These are phyloP conservation scores for Botrytis elliptica DNA, from an alignment of 2,329 filamentous ascomycete genomes.

Conservation along the genomic window DNA sequence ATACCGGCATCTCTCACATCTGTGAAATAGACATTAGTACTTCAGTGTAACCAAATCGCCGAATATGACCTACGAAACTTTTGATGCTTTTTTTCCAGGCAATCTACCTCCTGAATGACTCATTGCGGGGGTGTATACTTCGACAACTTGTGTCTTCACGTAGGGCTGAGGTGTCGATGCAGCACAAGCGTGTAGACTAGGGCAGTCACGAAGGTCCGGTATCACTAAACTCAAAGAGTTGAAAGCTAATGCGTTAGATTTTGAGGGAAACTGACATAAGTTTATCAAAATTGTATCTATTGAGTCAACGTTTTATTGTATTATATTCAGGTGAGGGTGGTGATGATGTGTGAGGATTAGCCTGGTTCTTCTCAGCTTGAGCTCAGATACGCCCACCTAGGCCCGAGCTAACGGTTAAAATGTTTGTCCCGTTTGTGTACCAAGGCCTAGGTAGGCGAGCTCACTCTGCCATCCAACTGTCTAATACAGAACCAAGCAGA, in stretches of 20 bases:
- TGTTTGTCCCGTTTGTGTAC: not conserved
- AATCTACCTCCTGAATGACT: not conserved
- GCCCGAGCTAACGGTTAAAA: not conserved
- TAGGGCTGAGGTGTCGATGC: not conserved
- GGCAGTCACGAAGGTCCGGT: not conserved
- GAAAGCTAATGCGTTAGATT: not conserved
- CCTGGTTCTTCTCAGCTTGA: not conserved
- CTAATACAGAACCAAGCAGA: not conserved
- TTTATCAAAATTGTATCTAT: not conserved
- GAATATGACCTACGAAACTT: slow-evolving; percentile 15
- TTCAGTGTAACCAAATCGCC: not conserved
- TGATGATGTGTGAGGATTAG: not conserved
- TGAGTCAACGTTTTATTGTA: not conserved
- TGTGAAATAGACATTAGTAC: slow-evolving; percentile 25
- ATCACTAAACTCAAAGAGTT: not conserved
- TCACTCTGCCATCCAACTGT: not conserved
- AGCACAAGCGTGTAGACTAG: not conserved
- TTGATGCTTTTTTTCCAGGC: slow-evolving; percentile 5
- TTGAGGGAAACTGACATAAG: not conserved
- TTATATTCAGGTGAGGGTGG: not conserved
- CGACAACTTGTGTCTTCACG: not conserved
- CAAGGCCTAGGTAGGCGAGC: not conserved
- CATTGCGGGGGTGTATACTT: not conserved
- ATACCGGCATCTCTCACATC: slow-evolving; percentile 47
- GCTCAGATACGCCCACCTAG: not conserved